Base-by-base conservation (phyloP, 768 basidiomycete species). In the Hericium erinaceus region DNA sequence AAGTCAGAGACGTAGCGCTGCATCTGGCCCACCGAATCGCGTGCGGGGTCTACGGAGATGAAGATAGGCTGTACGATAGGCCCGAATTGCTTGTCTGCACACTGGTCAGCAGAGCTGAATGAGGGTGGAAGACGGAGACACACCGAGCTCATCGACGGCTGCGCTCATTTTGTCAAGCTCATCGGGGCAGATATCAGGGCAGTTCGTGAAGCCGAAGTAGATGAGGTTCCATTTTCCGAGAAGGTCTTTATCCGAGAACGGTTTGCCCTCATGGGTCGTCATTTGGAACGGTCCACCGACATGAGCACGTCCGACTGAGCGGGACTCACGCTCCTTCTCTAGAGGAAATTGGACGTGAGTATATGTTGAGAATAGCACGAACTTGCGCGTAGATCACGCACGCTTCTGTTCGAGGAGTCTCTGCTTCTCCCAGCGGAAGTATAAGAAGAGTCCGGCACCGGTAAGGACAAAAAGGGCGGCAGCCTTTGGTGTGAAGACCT, bases 191-290 rank as follows among this genome's bases (percentile, higher is more conserved):
- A 99, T 98, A 71, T 99, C 97, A 6, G 97, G 95, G 72, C 97
- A 99, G 71, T 99, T 95, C 33, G 95, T 95, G 76, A 98, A 99
- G n/a, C 97, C 97, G 72, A 99, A 99, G 74, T 98, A 92, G 49
- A 91, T 79, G 58, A 92, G 73, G n/a, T 79, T 88, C 92, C 92
- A 98, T 74, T 90, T 89, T 39, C 94, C 95, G 24, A 88, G 70
- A 49, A 98, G 74, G 66, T 95, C 81, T 56, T 88, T 73, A 48
- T 98, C 87, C 1, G 92, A 88, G 72, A 93, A 98, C 0, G 80
- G 70, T 56, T 68, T 69, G 57, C 83, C 84, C 9, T 82, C 73
- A 50, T 87, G 84, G 7, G 83, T 81, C 4, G 76, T 80, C 52
- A 98, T 76, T 4, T 73, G 71, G 77, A 99, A 98, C 0, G 95